Base-by-base conservation (phyloP, 164 flowering plant species). In the Aristolochia contorta region DNA sequence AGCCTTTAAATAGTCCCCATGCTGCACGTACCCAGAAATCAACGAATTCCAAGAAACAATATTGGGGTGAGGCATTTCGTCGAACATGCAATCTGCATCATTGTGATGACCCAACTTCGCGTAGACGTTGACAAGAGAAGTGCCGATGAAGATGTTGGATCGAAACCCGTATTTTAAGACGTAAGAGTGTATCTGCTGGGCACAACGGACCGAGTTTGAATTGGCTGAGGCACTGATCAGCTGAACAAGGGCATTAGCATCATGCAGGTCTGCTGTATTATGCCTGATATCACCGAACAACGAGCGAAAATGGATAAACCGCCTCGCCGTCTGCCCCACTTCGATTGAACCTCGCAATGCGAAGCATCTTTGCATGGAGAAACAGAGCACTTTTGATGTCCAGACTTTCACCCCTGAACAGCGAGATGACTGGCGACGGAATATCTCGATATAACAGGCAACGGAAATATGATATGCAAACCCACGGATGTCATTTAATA, bases 41-140 rank as follows among this genome's bases (percentile, higher is more conserved):
- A 85, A 54, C 23, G 87, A 58, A 58, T 87, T 85, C 89, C 95
- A 83, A 62, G 91, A 69, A 61, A 83, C 83, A 1, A 80, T 58
- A 73, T 61, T 77, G 57, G 81, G 84, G 16, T 74, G 64, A 61
- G 85, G 83, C 47, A 80, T 85, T 75, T 82, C 91, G 57, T 9
- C 82, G 60, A 85, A 83, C 84, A 80, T 9, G 14, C 72, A 57
- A 54, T 77, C 77, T 25, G 87, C 91, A 16, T 71, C 66, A 23
- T n/a, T 4, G 18, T 74, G 24, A 0, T 67, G 67, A 47, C 72
- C 80, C 18, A 45, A 65, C 49, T 66, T 75, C 9, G 62, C 61
- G 54, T 85, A 85, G 19, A 76, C 67, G 6, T 62, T 58, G 16
- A 85, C 30, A 65, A 87, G 67, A 43, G 80, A 65, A 22, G 82